Percentiles rank a stretch among this genome's conserved stretches.
Conservation (phyloP, 176 grass and related monocot genomes). For the Sorghum bicolor region DNA sequence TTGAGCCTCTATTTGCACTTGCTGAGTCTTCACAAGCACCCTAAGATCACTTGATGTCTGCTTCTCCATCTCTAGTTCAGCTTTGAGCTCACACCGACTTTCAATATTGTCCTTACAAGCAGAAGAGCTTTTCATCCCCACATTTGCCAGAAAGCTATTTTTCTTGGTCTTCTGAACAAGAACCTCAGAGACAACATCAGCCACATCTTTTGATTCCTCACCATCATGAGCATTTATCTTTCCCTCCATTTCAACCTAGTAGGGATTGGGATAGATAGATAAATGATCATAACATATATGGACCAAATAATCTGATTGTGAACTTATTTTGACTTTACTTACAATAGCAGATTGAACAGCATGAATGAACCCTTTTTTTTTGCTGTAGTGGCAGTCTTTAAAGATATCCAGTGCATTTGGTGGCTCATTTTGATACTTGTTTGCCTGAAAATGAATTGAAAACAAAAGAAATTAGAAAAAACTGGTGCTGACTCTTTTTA, state of each 20-base stretch:
- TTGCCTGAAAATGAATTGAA: not conserved
- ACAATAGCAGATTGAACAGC: not conserved
- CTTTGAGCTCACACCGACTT: not conserved
- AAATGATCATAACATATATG: not conserved
- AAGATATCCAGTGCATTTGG: not conserved
- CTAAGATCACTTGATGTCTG: not conserved
- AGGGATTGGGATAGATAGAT: not conserved
- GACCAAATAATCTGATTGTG: not conserved
- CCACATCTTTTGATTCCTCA: not conserved
- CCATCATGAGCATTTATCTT: not conserved
- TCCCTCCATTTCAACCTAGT: not conserved
- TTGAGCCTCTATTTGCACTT: not conserved
- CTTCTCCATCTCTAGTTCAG: not conserved
- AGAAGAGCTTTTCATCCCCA: not conserved
- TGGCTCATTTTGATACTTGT: not conserved
- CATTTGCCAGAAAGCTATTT: not conserved
- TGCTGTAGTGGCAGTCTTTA: not conserved
- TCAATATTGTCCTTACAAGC: no score
- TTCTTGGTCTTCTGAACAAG: not conserved
- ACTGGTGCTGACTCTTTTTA: not conserved
- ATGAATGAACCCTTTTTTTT: not conserved
- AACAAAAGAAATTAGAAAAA: not conserved
- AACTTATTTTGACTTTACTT: not conserved
- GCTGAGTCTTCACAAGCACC: not conserved
- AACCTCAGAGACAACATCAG: no score